These are phyloP conservation scores for Eucalyptus sideroxylon DNA, from an alignment of 345 rosid species.

Conservation along the genomic window DNA sequence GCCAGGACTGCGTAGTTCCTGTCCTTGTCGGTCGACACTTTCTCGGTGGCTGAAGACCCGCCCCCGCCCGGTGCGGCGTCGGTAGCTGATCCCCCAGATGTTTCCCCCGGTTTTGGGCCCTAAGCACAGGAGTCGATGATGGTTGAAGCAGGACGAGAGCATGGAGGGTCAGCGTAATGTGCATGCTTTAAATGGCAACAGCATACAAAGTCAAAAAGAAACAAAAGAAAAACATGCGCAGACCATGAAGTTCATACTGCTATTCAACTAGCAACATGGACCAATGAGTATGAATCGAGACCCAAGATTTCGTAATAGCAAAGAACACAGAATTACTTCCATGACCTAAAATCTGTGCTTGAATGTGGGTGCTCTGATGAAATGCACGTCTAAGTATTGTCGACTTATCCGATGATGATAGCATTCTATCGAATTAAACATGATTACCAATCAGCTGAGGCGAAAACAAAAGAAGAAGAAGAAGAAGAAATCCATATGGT, in stretches of 20 bases:
- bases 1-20: slow-evolving; percentile 83
- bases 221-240: background rate
- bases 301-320: background rate
- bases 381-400: background rate
- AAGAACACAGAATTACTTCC: background rate
- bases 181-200: background rate
- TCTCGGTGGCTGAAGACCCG: slow-evolving; percentile 32
- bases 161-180: background rate
- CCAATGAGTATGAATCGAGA: background rate
- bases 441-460: background rate
- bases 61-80: slow-evolving; percentile 29
- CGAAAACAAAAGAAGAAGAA: background rate
- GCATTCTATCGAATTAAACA: background rate
- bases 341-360: background rate
- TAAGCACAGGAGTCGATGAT: background rate
- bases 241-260: background rate
- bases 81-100: slow-evolving; percentile 17
- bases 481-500: background rate
- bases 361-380: background rate
- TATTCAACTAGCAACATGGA: background rate
- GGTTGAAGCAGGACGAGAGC: background rate
- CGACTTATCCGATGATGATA: background rate
- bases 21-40: slow-evolving; percentile 61
- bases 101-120: slow-evolving; percentile 76
- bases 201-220: background rate